phyloP scores from a whole-genome alignment of 495 filamentous ascomycete genomes.

The Echria macrotheca region DNA sequence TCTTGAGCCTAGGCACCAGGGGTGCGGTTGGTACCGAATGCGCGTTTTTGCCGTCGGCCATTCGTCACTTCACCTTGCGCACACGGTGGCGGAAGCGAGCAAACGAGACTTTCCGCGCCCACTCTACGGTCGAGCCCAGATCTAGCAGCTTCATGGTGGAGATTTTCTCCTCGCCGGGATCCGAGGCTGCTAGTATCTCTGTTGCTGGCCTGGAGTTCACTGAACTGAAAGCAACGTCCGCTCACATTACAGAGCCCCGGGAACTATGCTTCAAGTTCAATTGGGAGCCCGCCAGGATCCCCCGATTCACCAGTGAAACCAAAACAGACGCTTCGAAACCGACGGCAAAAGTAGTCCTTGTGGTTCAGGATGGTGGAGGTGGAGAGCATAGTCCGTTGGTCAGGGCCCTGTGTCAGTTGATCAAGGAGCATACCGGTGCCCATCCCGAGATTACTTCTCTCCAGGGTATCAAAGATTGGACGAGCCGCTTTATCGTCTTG shows the following conservation, averaged over 20 bases:
- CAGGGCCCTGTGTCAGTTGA: conserved; percentile 23
- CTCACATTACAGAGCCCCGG: conserved; percentile 14
- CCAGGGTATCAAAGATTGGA: conserved; percentile 20
- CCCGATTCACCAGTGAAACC: conserved; percentile 10
- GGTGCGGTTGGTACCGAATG: background rate
- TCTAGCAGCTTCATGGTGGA: conserved; percentile 27
- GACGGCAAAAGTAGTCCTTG: conserved; percentile 26
- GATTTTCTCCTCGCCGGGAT: conserved; percentile 23
- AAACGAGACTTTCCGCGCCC: conserved; percentile 26
- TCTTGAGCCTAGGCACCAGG: conserved; percentile 22
- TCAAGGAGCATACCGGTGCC: conserved; percentile 29
- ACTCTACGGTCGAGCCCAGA: conserved; percentile 22
- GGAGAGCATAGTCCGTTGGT: conserved; percentile 38
- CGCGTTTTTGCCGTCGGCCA: conserved; percentile 24
- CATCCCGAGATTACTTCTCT: conserved; percentile 22
- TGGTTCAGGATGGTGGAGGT: conserved; percentile 29
- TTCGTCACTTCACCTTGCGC: conserved; percentile 25
- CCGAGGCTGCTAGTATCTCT: conserved; percentile 23
- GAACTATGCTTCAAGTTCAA: conserved; percentile 39
- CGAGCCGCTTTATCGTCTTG: conserved; percentile 27
- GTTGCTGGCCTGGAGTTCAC: conserved; percentile 28
- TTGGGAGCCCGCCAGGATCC: conserved; percentile 32
- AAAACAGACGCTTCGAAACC: conserved; percentile 9
- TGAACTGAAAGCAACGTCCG: conserved; percentile 7
- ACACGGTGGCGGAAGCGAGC: conserved; percentile 23